A percentile compares a stretch with the other conserved stretches of the same genome.
phyloP scores from a whole-genome alignment of 495 filamentous ascomycete species.

The Astrothelium subdiscretum region DNA sequence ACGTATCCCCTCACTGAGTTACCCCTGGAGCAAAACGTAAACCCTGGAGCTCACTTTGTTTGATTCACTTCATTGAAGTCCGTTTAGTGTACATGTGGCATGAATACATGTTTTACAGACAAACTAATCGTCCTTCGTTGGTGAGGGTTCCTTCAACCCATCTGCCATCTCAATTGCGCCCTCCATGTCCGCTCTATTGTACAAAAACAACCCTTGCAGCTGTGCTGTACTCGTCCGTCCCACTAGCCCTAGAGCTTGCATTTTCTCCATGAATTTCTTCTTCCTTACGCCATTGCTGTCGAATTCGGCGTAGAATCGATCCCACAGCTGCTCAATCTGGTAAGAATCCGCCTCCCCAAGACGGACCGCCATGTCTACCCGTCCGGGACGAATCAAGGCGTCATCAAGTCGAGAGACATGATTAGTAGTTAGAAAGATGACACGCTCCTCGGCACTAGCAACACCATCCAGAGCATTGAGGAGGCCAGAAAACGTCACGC shows the following conservation, averaged over 20 bases:
- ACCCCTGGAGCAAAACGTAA: too few relatives aligned
- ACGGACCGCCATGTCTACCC: constrained; percentile 86
- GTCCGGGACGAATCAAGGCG: constrained; percentile 78
- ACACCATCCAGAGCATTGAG: constrained; percentile 91
- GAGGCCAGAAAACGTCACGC: constrained; percentile 89
- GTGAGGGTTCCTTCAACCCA: constrained; percentile 31
- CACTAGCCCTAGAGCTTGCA: constrained; percentile 40
- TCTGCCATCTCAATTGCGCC: constrained; percentile 75
- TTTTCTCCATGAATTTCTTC: constrained; percentile 37
- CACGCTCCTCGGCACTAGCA: constrained; percentile 86
- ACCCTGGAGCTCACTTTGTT: too few relatives aligned
- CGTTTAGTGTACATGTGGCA: too few relatives aligned
- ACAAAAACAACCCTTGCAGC: constrained; percentile 85
- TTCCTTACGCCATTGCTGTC: constrained; percentile 48
- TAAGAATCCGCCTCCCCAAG: constrained; percentile 78
- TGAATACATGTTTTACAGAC: too few relatives aligned
- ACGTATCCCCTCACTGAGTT: too few relatives aligned
- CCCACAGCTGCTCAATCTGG: constrained; percentile 82
- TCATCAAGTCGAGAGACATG: constrained; percentile 80
- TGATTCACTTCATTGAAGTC: too few relatives aligned
- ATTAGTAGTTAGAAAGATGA: constrained; percentile 92
- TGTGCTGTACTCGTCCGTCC: constrained; percentile 72
- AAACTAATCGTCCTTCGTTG: not conserved
- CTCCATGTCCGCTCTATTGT: constrained; percentile 81
- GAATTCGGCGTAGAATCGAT: constrained; percentile 83